Base-by-base conservation (phyloP, 305 asterid species). In the Petunia hybrid region DNA sequence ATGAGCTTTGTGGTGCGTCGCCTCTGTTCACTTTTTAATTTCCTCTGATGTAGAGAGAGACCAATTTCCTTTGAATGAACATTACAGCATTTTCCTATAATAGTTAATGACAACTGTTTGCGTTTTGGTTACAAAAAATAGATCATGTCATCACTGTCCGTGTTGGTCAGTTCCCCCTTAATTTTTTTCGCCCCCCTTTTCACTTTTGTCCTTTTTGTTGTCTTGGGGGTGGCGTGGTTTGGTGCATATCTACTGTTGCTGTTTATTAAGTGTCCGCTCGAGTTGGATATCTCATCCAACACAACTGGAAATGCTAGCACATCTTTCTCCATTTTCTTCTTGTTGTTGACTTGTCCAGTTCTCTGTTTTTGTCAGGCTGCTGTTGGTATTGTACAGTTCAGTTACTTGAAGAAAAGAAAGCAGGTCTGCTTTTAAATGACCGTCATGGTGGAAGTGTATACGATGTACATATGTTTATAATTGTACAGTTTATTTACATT, bases 1-100 rank as follows among this genome's bases (percentile, higher is more conserved):
- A 87, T 51, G 76, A 62, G 48, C 60, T 67, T 2, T 39, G 69
- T 13, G 85, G 82, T 70, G 55, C 35, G 86, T 76, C 38, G 40
- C 64, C 14, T 22, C 46, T 61, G 77, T 35, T 38, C 51, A 69
- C 60, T 39, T 35, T 53, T 84, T 16, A 6, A 10, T 48, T 74
- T 51, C 38, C 48, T 36, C 78, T 13, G 63, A 36, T 43, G 36
- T 22, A 51, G 62, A 67, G 77, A n/a, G 45, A 48, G 10, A 36
- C 40, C 40, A 65, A 10, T 42, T 36, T 59, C 16, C 38, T 12
- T 6, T 39, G 4, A n/a, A 79, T 4, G 39, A 9, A 40, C 39
- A 48, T 14, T 8, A 38, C 57, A 16, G 41, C 22, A 51, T 64
- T 36, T 48, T 65, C 42, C 63, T 65, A 2, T 38, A 22, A 60